Evolutionary conservation across 139 green algal species (phyloP).

Genomic region (Diplosphaera chodatii): DNA sequence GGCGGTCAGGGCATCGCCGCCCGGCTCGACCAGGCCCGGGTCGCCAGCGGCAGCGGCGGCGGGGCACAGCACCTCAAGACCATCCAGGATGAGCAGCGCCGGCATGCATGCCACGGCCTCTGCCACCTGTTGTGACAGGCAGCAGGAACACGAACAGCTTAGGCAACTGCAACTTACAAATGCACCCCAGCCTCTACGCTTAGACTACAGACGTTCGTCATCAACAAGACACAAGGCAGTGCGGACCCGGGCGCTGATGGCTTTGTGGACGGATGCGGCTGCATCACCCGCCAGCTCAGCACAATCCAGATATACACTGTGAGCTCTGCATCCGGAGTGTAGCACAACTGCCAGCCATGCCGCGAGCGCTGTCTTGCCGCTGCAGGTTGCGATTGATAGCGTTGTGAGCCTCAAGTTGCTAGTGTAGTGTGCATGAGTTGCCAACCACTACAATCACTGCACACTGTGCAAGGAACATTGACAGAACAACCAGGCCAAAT

Average conservation of each 20-base stretch:
- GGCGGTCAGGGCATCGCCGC: conserved; percentile 13
- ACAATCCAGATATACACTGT: conserved; percentile 44
- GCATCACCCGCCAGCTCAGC: conserved; percentile 30
- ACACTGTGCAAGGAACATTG: too few relatives aligned
- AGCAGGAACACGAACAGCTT: too few relatives aligned
- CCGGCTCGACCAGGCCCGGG: neutral
- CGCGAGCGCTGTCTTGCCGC: conserved; percentile 47
- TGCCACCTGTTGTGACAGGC: conserved; percentile 4
- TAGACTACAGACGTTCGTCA: too few relatives aligned
- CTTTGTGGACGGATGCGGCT: conserved; percentile 9
- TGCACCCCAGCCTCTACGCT: too few relatives aligned
- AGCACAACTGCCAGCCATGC: conserved; percentile 19
- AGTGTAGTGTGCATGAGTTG: too few relatives aligned
- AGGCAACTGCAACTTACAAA: too few relatives aligned
- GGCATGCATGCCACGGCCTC: conserved; percentile 53
- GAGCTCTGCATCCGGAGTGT: conserved; percentile 24
- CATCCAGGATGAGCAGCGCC: conserved; percentile 73
- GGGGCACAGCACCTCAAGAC: conserved; percentile 67
- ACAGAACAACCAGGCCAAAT: too few relatives aligned
- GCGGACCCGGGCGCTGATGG: neutral
- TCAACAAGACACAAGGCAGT: too few relatives aligned
- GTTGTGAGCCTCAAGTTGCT: too few relatives aligned
- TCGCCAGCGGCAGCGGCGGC: conserved; percentile 14
- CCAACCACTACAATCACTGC: too few relatives aligned
- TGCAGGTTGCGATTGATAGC: too few relatives aligned